These are phyloP conservation scores for Purpureocillium takamizusanense DNA, from an alignment of 2,329 filamentous ascomycete species.

Conservation along the genomic window DNA sequence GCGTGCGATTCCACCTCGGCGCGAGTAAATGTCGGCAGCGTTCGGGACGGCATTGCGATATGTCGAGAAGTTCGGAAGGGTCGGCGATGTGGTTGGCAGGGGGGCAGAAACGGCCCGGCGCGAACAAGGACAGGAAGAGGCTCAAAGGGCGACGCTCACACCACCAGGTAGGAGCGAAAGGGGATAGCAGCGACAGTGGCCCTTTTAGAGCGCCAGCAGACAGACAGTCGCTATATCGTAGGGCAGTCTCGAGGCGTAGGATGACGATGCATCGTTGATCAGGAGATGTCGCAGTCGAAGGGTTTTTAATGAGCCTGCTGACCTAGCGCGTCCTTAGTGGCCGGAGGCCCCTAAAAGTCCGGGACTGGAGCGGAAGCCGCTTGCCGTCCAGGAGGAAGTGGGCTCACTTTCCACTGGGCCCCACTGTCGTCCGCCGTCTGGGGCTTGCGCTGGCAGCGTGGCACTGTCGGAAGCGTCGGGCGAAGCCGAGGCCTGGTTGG, in stretches of 20 bases:
- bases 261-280: no score
- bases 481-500: background rate
- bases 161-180: no score
- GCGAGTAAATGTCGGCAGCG: slow-evolving; percentile 72
- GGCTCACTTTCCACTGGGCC: background rate
- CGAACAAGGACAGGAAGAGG: background rate
- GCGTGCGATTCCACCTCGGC: slow-evolving; percentile 78
- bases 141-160: no score
- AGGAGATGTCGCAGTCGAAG: no score
- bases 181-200: no score
- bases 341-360: background rate
- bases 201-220: no score
- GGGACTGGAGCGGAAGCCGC: background rate
- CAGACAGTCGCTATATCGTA: no score
- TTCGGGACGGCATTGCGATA: slow-evolving; percentile 66
- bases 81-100: slow-evolving; percentile 6
- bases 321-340: background rate
- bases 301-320: no score
- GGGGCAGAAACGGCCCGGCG: slow-evolving; percentile 1
- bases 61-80: slow-evolving; percentile 1
- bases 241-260: no score
- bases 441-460: no score
- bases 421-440: background rate
- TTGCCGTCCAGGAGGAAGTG: background rate
- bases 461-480: background rate